Conservation (phyloP, 78 protist genomes). For the Creolimax fragrantissima region DNA sequence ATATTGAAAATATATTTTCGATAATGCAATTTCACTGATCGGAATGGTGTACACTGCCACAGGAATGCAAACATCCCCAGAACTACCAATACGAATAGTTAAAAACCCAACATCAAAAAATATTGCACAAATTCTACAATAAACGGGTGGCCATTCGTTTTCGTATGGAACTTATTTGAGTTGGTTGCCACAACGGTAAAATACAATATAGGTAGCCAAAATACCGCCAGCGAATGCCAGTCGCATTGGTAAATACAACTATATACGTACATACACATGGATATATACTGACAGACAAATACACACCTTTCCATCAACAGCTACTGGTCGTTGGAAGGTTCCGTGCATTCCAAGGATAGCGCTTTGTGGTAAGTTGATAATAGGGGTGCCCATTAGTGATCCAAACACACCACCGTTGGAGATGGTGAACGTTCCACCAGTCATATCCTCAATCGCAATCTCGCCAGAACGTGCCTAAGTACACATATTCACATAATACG, state of each 20-base stretch:
- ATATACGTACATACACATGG: neutral
- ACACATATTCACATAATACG: neutral
- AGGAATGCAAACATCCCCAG: neutral
- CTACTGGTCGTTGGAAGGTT: constrained; percentile 65
- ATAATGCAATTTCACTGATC: too few species aligned
- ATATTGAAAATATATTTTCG: too few species aligned
- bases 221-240: too few species aligned
- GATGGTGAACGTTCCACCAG: constrained; percentile 96
- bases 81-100: neutral
- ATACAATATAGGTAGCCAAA: too few species aligned
- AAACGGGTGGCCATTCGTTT: too few species aligned
- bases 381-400: constrained; percentile 91
- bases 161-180: too few species aligned
- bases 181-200: too few species aligned
- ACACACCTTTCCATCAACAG: constrained; percentile 58
- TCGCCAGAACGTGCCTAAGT: constrained; percentile 60
- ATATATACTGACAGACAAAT: neutral
- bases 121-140: too few species aligned
- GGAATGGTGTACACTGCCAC: neutral
- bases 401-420: constrained; percentile 97
- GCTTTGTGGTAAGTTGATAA: constrained; percentile 91
- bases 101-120: neutral
- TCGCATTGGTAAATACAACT: too few species aligned
- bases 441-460: constrained; percentile 87
- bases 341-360: constrained; percentile 92